phyloP scores from a whole-genome alignment of 2,329 filamentous ascomycete species.

The Fusarium siculi region DNA sequence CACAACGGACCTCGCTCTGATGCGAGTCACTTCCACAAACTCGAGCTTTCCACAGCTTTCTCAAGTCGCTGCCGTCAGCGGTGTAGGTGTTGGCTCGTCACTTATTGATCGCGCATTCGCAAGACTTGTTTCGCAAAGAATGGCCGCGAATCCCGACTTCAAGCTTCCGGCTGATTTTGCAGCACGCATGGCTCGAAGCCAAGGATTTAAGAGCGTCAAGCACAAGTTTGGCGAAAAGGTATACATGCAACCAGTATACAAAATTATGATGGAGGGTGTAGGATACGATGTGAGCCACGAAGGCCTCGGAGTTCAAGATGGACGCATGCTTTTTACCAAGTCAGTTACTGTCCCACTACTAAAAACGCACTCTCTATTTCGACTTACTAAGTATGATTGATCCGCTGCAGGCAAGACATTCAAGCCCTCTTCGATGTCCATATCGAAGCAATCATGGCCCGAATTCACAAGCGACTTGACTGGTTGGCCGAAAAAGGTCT shows the following conservation, averaged over 20 bases:
- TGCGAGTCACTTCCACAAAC: constrained; percentile 51
- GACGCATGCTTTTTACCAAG: constrained; percentile 54
- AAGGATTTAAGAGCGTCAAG: constrained; percentile 52
- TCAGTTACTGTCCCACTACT: constrained; percentile 37
- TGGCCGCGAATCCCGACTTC: constrained; percentile 51
- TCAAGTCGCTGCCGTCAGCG: constrained; percentile 53
- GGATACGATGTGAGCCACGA: constrained; percentile 53
- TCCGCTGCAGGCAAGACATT: constrained; percentile 51
- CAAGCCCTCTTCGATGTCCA: constrained; percentile 55
- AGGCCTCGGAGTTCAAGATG: constrained; percentile 52
- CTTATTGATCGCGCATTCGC: constrained; percentile 58
- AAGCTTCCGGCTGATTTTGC: constrained; percentile 52
- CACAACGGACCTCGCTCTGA: constrained; percentile 58
- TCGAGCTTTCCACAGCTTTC: constrained; percentile 45
- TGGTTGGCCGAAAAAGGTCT: constrained; percentile 49
- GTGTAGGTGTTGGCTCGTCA: constrained; percentile 58
- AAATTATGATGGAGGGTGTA: constrained; percentile 56
- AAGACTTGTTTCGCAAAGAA: constrained; percentile 51
- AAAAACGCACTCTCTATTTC: too few species aligned
- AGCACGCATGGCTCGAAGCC: constrained; percentile 50
- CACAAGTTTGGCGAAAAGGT: constrained; percentile 58
- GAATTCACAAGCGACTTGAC: constrained; percentile 54
- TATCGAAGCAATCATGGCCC: constrained; percentile 47
- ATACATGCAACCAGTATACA: constrained; percentile 54
- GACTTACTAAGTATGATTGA: neutral